phyloP scores from a whole-genome alignment of 805 yeast species.

The Lipomyces chichibuensis region DNA sequence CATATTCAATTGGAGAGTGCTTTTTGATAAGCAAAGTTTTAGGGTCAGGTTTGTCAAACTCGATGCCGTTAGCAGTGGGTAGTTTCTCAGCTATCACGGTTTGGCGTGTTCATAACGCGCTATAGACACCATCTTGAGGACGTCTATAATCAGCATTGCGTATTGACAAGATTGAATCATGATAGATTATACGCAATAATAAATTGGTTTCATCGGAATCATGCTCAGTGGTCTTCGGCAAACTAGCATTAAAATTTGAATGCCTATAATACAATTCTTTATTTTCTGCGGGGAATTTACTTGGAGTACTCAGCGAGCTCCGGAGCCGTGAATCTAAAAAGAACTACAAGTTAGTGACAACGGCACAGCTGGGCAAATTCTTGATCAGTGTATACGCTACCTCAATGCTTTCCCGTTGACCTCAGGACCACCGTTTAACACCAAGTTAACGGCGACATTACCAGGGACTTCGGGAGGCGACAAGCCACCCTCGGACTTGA shows the following conservation, averaged over 20 bases:
- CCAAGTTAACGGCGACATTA: slow-evolving; percentile 65
- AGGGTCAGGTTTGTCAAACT: not conserved
- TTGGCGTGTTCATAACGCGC: not conserved
- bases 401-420: slow-evolving; percentile 72
- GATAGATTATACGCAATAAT: too few relatives aligned
- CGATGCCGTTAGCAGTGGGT: too few relatives aligned
- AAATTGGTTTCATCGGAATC: too few relatives aligned
- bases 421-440: slow-evolving; percentile 60
- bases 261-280: not conserved
- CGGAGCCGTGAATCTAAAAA: slow-evolving; percentile 21
- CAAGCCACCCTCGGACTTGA: slow-evolving; percentile 61
- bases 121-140: too few relatives aligned
- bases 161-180: too few relatives aligned
- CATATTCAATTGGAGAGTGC: not conserved
- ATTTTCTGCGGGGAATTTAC: not conserved
- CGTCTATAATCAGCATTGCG: too few relatives aligned
- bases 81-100: not conserved
- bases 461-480: slow-evolving; percentile 77
- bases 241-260: not conserved
- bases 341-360: not conserved
- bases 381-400: slow-evolving; percentile 45
- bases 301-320: slow-evolving; percentile 21
- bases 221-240: too few relatives aligned
- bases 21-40: not conserved
- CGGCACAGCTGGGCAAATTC: slow-evolving; percentile 39